These are phyloP conservation scores for Syncephalastrum sp. DNA, from an alignment of 371 early-diverging fungal genomes.

Conservation along the genomic window DNA sequence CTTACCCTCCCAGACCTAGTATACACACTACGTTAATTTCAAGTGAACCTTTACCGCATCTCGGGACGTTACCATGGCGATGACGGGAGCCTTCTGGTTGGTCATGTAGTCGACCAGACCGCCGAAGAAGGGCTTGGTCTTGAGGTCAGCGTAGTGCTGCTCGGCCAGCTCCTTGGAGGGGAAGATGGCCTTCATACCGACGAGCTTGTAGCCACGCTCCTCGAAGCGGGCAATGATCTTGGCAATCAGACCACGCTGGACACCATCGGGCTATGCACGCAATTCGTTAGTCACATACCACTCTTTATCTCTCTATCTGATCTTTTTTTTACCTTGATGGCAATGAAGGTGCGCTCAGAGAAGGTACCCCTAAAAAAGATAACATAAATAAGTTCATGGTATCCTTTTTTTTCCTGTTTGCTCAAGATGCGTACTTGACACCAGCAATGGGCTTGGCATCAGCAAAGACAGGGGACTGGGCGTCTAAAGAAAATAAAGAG, in stretches of 20 bases:
- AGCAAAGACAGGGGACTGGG: conserved; percentile 38
- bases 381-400: not conserved
- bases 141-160: conserved; percentile 90
- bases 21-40: not conserved
- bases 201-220: conserved; percentile 69
- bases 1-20: conserved; percentile 80
- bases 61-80: conserved; percentile 57
- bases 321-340: conserved; percentile 53
- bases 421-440: conserved; percentile 41
- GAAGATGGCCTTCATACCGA: conserved; percentile 49
- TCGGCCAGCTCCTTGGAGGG: conserved; percentile 73
- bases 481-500: conserved; percentile 13
- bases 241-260: conserved; percentile 82
- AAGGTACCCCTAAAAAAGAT: conserved; percentile 42
- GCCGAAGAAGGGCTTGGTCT: conserved; percentile 85
- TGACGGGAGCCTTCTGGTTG: conserved; percentile 67
- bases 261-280: conserved; percentile 58
- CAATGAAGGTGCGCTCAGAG: conserved; percentile 83
- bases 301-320: not conserved
- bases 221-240: conserved; percentile 87
- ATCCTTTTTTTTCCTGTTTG: not conserved
- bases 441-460: conserved; percentile 65
- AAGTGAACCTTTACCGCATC: not conserved
- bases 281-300: not conserved
- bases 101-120: conserved; percentile 78